Base-by-base conservation (phyloP, 2,329 filamentous ascomycete species). In the Trichoderma cornu-damae region DNA sequence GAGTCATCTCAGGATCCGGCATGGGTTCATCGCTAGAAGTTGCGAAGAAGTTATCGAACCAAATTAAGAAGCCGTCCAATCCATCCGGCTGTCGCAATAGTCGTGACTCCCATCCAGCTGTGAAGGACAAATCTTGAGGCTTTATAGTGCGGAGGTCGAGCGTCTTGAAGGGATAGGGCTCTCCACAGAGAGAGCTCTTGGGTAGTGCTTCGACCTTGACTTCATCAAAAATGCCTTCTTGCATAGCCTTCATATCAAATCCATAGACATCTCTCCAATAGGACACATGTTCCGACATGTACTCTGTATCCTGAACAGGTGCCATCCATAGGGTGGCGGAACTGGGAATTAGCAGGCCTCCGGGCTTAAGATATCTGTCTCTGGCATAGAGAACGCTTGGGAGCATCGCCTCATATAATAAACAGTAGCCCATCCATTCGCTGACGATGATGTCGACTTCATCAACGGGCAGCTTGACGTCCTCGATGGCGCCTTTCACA, bases 381-480 rank as follows among this genome's bases (percentile, higher is more conserved):
- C 92, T 82, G 42, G 93, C 93, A 68, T 85, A 93, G 50, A 97
- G 80, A 20, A 97, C 90, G 48, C 90, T 95, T 62, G 94, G 90
- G 26, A 97, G 84, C 92, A 97, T 97, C 57, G 91, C 90, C 73
- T 97, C 92, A 71, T 95, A 97, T 5, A 96, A 80, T 16, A 96
- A 80, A 62, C 87, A 89, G 70, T 97, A 97, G 28, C 92, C 92
- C 92, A 97, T 97, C 92, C 92, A 97, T 72, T 97, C 92, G 59
- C 89, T 95, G 60, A 97, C 87, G 68, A 97, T 96, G 67, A 97
- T 87, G 73, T 97, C 93, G 44, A 96, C 92, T 67, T 92, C 78
- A 54, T 84, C 78, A 6, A 93, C 86, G 1, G 89, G 91, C 20
- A 91, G 79, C 57, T 74, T 79, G 56, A 96, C 88, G 63, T 96